phyloP scores from a whole-genome alignment of 2,329 filamentous ascomycete species.

The Ambrosiella xylebori region DNA sequence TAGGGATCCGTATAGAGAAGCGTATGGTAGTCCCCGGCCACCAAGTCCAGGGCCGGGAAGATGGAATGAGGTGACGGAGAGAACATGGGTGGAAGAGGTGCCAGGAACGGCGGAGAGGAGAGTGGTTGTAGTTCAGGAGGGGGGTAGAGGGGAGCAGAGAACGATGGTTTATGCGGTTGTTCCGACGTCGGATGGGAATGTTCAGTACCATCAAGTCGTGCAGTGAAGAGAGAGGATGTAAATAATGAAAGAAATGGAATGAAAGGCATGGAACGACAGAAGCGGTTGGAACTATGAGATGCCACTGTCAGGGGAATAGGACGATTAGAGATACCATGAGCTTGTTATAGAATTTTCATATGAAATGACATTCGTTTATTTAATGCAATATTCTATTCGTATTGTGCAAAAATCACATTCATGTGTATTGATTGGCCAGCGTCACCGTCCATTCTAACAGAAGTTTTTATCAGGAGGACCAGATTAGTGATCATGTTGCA shows the following conservation, averaged over 20 bases:
- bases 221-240: not conserved
- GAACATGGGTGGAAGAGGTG: not conserved
- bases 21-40: too few relatives aligned
- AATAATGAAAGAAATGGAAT: not conserved
- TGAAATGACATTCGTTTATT: not conserved
- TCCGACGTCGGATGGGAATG: slow-evolving; percentile 2
- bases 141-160: not conserved
- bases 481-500: too few relatives aligned
- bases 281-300: not conserved
- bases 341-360: too few relatives aligned
- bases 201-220: slow-evolving; percentile 2
- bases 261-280: not conserved
- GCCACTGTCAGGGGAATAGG: not conserved
- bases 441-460: too few relatives aligned
- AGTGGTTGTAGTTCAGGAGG: not conserved
- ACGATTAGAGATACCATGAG: too few relatives aligned
- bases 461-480: too few relatives aligned
- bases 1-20: too few relatives aligned
- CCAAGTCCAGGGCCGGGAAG: too few relatives aligned
- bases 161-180: slow-evolving; percentile 5
- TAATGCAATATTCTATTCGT: not conserved
- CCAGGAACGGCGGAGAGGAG: not conserved
- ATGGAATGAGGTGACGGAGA: not conserved
- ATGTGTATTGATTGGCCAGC: too few relatives aligned
- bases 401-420: too few relatives aligned